Evolutionary conservation across 768 basidiomycete genomes (phyloP), one percentile per base, ranked within the genome.

Genomic region (Russula ochroleuca): DNA sequence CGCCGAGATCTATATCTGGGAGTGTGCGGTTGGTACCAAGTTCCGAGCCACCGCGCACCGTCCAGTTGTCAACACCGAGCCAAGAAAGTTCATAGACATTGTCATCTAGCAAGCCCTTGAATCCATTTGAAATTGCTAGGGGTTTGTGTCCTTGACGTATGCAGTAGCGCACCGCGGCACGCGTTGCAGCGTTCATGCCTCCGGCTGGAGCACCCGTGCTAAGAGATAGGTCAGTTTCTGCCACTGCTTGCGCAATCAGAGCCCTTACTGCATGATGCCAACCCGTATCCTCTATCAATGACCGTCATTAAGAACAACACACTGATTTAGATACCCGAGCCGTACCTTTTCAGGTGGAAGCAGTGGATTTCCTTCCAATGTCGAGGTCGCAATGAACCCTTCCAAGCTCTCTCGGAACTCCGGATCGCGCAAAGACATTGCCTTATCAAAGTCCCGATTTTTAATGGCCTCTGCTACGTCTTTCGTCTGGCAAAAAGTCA

Each of bases 181-280:
- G 90, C 1, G 94, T 97, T 0, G 96, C 97, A 2, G 97, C 95
- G 72, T 98, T 98, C 93, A 98, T 98, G 10, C 97, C 97, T 51
- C 96, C 96, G 2, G 97, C 97, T 5, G 97, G 96, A 1, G 97
- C 97, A 56, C 97, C 96, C 71, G 94, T 87, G 71, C 94, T 96
- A 68, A 41, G 33, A 58, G 61, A 62, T 40, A 3, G 60, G 48
- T 70, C 51, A 70, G 35, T 41, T 48, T 40, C 48, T 38, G 37
- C 11, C 52, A 48, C n/a, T 37, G 62, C 17, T 66, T 47, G 60
- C 28, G 35, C n/a, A 14, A n/a, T 21, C 9, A 55, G 37, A 23
- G 15, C 21, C 19, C 88, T 78, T 76, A 91, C 92, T 93, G 91
- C 78, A 93, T 86, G 64, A 94, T 87, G 1, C 85, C 90, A 54